These are phyloP conservation scores for Skeletonema menzelii DNA, from an alignment of 108 stramenopile species.

Conservation along the genomic window DNA sequence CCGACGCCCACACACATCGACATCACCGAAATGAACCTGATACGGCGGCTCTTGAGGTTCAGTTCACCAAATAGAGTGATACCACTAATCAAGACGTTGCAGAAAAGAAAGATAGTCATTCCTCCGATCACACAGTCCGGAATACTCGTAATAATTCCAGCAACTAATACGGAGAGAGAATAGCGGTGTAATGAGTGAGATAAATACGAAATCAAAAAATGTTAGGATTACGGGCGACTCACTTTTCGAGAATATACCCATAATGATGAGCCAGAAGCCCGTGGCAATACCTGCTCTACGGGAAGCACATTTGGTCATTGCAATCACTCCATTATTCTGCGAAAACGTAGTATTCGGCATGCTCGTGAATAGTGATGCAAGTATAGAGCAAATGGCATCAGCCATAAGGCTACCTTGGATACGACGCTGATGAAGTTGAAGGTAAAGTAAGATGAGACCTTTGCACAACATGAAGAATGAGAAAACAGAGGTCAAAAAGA, in stretches of 20 bases:
- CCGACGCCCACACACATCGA: constrained; percentile 66
- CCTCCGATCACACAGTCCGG: constrained; percentile 84
- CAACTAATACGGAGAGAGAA: no score
- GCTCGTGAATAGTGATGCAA: constrained; percentile 43
- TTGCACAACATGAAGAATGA: no score
- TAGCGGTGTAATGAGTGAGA: no score
- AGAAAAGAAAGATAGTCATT: constrained; percentile 74
- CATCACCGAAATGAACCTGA: constrained; percentile 64
- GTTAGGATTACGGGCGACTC: no score
- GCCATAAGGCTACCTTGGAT: constrained; percentile 68
- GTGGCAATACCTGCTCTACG: constrained; percentile 60
- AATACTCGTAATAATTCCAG: constrained; percentile 75
- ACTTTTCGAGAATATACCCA: constrained; percentile 76
- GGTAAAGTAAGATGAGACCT: neutral
- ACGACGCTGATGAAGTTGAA: constrained; percentile 4
- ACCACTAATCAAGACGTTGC: constrained; percentile 60
- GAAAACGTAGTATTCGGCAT: constrained; percentile 76
- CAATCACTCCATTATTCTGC: constrained; percentile 80
- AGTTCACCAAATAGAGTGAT: constrained; percentile 49
- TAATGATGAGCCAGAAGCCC: constrained; percentile 63
- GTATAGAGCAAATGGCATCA: constrained; percentile 52
- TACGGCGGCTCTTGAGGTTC: constrained; percentile 57
- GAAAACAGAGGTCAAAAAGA: neutral
- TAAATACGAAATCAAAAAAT: no score
- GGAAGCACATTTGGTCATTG: constrained; percentile 74